A percentile compares a stretch with the other conserved stretches of the same genome.
Conservation (phyloP, 306 rosid genomes). For the Cotoneaster glaucophyllus region DNA sequence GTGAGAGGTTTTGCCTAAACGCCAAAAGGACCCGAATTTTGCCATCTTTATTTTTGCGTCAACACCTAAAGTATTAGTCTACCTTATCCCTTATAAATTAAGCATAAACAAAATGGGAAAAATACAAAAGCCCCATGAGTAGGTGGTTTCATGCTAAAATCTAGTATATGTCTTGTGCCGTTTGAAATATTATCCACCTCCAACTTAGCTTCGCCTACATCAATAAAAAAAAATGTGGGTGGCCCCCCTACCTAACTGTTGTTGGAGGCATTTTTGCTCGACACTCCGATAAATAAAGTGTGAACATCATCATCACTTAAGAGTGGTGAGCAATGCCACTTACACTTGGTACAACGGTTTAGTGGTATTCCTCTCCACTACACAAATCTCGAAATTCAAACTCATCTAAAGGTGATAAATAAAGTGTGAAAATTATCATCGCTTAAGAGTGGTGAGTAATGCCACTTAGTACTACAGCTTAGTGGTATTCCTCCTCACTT, state of each 20-base stretch:
- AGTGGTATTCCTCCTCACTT: no score
- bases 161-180: neutral
- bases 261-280: no score
- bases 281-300: no score
- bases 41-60: neutral
- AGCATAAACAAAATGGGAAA: neutral
- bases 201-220: neutral
- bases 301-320: no score
- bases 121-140: neutral
- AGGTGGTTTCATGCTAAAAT: constrained; percentile 5
- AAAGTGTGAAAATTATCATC: no score
- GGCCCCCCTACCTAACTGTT: neutral
- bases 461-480: no score
- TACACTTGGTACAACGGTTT: no score
- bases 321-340: no score
- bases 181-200: neutral
- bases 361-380: no score
- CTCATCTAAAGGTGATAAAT: no score
- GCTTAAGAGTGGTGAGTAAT: no score
- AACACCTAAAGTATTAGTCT: neutral
- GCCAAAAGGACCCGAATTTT: neutral
- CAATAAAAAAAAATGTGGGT: neutral
- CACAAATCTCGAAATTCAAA: no score
- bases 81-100: neutral
- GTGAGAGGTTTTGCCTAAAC: neutral